Base-by-base conservation (phyloP, 164 flowering plant species). In the Platanus orientalis region DNA sequence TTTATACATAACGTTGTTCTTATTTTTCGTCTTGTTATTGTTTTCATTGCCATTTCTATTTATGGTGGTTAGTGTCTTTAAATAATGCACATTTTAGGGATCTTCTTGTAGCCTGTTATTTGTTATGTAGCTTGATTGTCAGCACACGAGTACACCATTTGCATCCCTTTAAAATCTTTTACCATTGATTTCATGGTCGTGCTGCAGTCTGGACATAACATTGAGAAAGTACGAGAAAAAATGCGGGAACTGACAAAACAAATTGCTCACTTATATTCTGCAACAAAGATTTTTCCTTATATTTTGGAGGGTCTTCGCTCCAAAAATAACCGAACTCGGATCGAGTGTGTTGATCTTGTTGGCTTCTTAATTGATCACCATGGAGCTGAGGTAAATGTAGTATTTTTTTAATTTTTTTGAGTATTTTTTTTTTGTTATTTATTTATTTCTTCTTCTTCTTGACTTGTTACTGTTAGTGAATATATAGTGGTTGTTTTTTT, bases 261-360 rank as follows among this genome's bases (percentile, higher is more conserved):
- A 73, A 80, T 95, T 58, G 76, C 80, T 48, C 66, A 69, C 48
- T 29, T 73, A 52, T 92, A 90, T 76, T 80, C 98, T 25, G 96
- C 96, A 23, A 57, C 83, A 62, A 95, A 87, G 69, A 72, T 79
- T 19, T 87, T 90, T 60, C 97, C 94, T 26, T 95, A 84, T 66
- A 74, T 92, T 66, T 75, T 90, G 80, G 99, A 95, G 76, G 99
- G 97, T 26, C 72, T 95, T 70, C 94, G 98, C 45, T 92, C 99
- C 12, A 88, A 93, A 73, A 95, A 90, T 66, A 95, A 90, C 64
- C 83, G 99, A 4, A 84, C 97, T 30, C 80, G 99, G 28, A 95
- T 95, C 48, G 99, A 92, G 28, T 85, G 91, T 78, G 97, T 73
- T 29, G 99, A 95, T 72, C 82, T 82, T 68, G 78, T 90, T 71